phyloP scores from a whole-genome alignment of 176 grass and related monocot genomes.

The Ensete ventricosum region DNA sequence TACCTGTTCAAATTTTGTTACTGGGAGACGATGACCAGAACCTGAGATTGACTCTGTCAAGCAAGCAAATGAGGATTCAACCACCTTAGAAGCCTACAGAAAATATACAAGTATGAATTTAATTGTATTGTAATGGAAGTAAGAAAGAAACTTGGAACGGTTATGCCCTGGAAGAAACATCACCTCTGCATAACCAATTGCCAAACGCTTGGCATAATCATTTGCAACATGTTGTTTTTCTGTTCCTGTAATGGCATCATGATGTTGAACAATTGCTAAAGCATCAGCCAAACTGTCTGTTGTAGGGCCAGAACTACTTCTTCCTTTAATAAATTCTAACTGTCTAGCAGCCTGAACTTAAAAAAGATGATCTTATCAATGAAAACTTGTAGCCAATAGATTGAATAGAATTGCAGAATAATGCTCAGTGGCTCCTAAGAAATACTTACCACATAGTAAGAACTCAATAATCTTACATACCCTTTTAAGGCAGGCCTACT shows the following conservation, averaged over 20 bases:
- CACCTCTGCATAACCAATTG: constrained; percentile 80
- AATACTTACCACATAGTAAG: constrained; percentile 71
- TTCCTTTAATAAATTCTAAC: constrained; percentile 74
- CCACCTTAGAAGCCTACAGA: constrained; percentile 33
- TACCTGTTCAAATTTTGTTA: constrained; percentile 39
- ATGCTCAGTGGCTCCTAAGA: background rate
- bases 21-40: constrained; percentile 15
- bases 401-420: background rate
- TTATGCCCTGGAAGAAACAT: background rate
- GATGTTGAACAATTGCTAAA: constrained; percentile 74
- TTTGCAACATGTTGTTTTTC: constrained; percentile 96
- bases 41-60: constrained; percentile 20
- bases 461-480: constrained; percentile 75
- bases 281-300: constrained; percentile 68
- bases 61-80: constrained; percentile 30
- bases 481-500: constrained; percentile 85
- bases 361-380: background rate
- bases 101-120: background rate
- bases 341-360: constrained; percentile 61
- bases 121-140: background rate
- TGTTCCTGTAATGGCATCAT: constrained; percentile 94
- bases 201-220: constrained; percentile 96
- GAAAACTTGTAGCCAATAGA: background rate
- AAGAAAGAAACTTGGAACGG: background rate
- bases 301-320: constrained; percentile 32